phyloP scores from a whole-genome alignment of 78 protist species.

The Dictyostelium citrinum region DNA sequence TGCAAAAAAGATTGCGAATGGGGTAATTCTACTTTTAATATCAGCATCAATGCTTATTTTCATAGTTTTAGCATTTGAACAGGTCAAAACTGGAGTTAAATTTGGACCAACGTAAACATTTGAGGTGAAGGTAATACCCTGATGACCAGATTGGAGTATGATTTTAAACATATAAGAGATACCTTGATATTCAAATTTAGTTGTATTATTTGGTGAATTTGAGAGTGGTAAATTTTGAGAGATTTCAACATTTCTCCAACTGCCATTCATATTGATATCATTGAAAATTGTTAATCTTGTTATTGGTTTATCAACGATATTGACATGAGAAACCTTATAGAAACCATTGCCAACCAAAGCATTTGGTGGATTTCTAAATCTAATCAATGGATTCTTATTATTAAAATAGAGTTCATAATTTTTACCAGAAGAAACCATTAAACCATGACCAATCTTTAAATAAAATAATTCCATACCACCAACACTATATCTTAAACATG shows the following conservation, averaged over 20 bases:
- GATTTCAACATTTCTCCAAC: neutral
- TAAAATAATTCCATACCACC: neutral
- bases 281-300: neutral
- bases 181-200: neutral
- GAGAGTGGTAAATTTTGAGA: neutral
- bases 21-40: neutral
- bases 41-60: neutral
- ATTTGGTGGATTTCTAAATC: constrained; percentile 34
- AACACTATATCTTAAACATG: neutral
- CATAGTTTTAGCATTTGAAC: neutral
- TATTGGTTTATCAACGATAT: neutral
- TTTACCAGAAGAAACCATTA: neutral
- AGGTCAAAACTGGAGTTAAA: neutral
- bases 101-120: neutral
- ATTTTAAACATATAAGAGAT: neutral
- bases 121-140: neutral
- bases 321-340: neutral
- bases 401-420: neutral
- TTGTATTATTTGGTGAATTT: neutral
- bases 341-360: neutral
- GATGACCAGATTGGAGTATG: neutral
- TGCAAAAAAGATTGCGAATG: neutral
- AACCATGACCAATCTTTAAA: neutral
- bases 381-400: constrained; percentile 11
- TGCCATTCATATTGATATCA: neutral